Percentiles rank a stretch among this genome's conserved stretches.
These are phyloP conservation scores for Escovopsis weberi DNA, from an alignment of 2,329 filamentous ascomycete genomes.

Conservation along the genomic window DNA sequence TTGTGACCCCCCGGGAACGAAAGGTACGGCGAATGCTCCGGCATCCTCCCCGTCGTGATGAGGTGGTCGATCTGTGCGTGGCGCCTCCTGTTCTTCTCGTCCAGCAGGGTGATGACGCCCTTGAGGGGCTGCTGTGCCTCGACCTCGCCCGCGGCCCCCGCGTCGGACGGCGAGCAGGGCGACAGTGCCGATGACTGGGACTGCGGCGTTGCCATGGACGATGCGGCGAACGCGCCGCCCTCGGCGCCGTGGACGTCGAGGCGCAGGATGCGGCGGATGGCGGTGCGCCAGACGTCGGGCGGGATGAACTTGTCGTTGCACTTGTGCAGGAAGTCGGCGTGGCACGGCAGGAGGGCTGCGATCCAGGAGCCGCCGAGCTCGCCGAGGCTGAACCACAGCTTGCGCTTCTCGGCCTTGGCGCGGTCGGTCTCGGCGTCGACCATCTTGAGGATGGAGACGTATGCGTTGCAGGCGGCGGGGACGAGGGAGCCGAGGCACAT, in stretches of 20 bases:
- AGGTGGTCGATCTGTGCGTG: constrained; percentile 36
- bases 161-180: neutral
- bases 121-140: constrained; percentile 32
- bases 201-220: neutral
- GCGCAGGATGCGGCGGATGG: constrained; percentile 38
- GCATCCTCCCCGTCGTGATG: constrained; percentile 22
- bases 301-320: constrained; percentile 32
- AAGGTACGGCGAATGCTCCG: constrained; percentile 12
- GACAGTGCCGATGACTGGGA: neutral
- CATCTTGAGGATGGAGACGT: constrained; percentile 38
- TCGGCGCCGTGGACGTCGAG: constrained; percentile 42
- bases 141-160: constrained; percentile 1
- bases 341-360: constrained; percentile 4
- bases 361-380: constrained; percentile 35
- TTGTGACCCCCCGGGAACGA: constrained; percentile 10
- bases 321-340: constrained; percentile 6
- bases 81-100: constrained; percentile 31
- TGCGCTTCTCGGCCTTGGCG: constrained; percentile 27
- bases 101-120: constrained; percentile 39
- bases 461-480: constrained; percentile 42
- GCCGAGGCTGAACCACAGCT: constrained; percentile 29
- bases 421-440: constrained; percentile 35
- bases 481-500: constrained; percentile 45
- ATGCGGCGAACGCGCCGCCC: neutral
- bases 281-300: constrained; percentile 38